Evolutionary conservation across 805 yeast genomes (phyloP), one percentile per base, ranked within the genome.

Genomic region (Zygosaccharomyces rouxii): DNA sequence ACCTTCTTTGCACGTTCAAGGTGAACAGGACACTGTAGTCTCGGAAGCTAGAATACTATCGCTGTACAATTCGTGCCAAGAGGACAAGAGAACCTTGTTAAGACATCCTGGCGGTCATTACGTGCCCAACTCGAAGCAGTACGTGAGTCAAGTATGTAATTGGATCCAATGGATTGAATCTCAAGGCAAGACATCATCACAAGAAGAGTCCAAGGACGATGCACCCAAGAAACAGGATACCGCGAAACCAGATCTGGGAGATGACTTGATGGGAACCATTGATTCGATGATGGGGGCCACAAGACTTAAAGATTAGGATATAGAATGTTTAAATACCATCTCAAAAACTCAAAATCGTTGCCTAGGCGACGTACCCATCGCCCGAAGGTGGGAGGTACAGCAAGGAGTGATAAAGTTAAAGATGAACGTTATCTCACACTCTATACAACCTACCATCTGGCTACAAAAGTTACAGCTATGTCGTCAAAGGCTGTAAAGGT

Each of bases 91-190:
- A 18, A 73, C 71, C 0, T 39, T 75, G 39, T 56, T 89, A 49
- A 83, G 77, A 53, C 99, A 92, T 62, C 95, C 97, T 4, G 98
- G 98, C 44, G 97, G 97, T 1, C 99, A 92, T 63, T 92, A 84
- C 62, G 95, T 92, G 33, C 99, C 99, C n/a, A 88, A 86, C 61
- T 79, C 88, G 3, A 86, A 84, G 48, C 60, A 51, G 14, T 70
- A 67, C 47, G 69, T 68, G 0, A 42, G 55, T 6, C 67, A 68
- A 42, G 63, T 71, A 7, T 41, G 66, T 14, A 53, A 55, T 29
- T 72, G 76, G 76, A 58, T 71, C 19, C 49, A 38, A 52, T 48
- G 35, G 26, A 31, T 14, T 7, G 44, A 41, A n/a, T 19, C 31
- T 6, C 26, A 29, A 29, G 28, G 37, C 13, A 13, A 33, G 10